Evolutionary conservation across 139 green algal genomes (phyloP).

Genomic region (Zygnema circumcarinatum): DNA sequence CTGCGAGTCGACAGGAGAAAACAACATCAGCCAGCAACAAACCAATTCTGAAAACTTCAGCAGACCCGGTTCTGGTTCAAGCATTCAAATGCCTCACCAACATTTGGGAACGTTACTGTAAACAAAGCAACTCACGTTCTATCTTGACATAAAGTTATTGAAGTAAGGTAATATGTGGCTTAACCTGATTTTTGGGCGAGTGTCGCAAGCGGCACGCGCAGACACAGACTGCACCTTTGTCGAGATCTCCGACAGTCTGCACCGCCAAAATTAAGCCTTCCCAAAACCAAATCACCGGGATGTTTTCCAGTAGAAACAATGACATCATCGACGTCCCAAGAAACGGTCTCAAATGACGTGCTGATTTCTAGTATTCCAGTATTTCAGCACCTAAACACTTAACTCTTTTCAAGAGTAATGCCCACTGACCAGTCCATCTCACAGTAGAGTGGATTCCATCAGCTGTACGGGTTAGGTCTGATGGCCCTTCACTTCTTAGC

Average conservation of each 20-base stretch:
- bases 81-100: neutral
- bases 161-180: neutral
- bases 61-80: neutral
- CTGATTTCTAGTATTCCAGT: neutral
- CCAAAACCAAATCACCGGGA: neutral
- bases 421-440: too few species aligned
- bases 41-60: neutral
- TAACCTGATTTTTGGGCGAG: slow-evolving; percentile 29
- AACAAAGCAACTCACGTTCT: neutral
- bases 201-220: neutral
- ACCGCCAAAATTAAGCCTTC: neutral
- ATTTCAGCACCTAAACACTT: neutral
- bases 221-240: slow-evolving; percentile 31
- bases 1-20: neutral
- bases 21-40: neutral
- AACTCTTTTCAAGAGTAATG: too few species aligned
- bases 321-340: neutral
- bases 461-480: too few species aligned
- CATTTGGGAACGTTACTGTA: neutral
- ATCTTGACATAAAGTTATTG: neutral
- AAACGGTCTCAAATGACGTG: neutral
- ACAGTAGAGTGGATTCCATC: too few species aligned
- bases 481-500: too few species aligned
- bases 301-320: neutral
- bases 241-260: neutral